Evolutionary conservation across 2,329 filamentous ascomycete genomes (phyloP).

Genomic region (Orbilia oligospora): DNA sequence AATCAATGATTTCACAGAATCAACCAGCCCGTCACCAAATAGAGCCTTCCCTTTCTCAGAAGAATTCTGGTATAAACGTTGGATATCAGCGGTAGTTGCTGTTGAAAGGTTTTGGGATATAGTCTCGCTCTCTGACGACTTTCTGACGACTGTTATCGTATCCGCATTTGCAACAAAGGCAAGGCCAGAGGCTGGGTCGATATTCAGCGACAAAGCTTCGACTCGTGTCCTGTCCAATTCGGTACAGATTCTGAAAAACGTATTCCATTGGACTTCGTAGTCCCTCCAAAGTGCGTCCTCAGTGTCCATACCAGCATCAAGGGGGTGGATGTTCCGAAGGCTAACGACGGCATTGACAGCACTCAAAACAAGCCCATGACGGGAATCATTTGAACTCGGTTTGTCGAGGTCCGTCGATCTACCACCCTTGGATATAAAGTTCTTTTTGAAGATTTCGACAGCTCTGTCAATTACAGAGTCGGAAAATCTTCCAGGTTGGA

Average conservation of each 20-base stretch:
- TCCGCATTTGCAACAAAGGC: slow-evolving; percentile 90
- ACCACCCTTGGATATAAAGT: slow-evolving; percentile 50
- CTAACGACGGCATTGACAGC: slow-evolving; percentile 50
- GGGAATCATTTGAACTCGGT: slow-evolving; percentile 48
- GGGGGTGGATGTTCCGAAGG: slow-evolving; percentile 35
- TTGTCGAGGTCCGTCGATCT: slow-evolving; percentile 48
- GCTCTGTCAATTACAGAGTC: slow-evolving; percentile 85
- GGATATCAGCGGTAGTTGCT: slow-evolving; percentile 68
- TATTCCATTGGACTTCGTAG: slow-evolving; percentile 86
- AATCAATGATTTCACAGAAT: slow-evolving; percentile 70
- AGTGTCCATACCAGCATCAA: slow-evolving; percentile 56
- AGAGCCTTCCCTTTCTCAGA: slow-evolving; percentile 38
- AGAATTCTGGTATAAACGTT: slow-evolving; percentile 56
- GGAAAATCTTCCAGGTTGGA: slow-evolving; percentile 86
- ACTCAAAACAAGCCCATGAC: slow-evolving; percentile 45
- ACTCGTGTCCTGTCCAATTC: slow-evolving; percentile 89
- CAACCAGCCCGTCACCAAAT: slow-evolving; percentile 54
- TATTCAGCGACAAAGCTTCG: slow-evolving; percentile 82
- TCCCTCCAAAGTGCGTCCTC: slow-evolving; percentile 81
- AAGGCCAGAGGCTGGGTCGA: slow-evolving; percentile 79
- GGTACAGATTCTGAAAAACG: slow-evolving; percentile 86
- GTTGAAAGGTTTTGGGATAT: slow-evolving; percentile 78
- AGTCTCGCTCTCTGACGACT: slow-evolving; percentile 83
- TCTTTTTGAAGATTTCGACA: slow-evolving; percentile 79
- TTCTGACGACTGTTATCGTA: slow-evolving; percentile 81